These are phyloP conservation scores for Lathyrus oleraceus DNA, from an alignment of 306 rosid genomes.

Conservation along the genomic window DNA sequence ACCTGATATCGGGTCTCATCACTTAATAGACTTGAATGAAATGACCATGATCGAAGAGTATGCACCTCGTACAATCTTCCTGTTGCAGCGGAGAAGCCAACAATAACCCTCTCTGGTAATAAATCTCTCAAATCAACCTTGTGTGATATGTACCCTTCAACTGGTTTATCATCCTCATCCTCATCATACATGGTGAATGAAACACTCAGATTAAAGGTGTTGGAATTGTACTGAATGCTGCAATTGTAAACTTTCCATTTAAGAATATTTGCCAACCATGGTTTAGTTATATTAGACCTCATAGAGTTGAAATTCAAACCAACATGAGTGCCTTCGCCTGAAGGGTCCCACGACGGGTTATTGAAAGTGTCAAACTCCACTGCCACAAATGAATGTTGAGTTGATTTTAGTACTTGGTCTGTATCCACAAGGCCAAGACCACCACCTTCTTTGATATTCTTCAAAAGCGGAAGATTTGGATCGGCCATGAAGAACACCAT, in stretches of 20 bases:
- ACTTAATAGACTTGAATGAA: constrained; percentile 30
- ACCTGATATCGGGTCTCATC: background rate
- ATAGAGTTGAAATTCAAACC: constrained; percentile 51
- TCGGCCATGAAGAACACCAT: constrained; percentile 52
- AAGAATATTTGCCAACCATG: constrained; percentile 21
- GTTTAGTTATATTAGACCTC: constrained; percentile 24
- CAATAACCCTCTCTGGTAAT: constrained; percentile 36
- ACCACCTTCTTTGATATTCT: constrained; percentile 23
- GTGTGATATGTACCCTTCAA: background rate
- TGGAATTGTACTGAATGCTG: constrained; percentile 39
- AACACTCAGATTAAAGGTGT: constrained; percentile 32
- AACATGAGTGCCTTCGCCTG: constrained; percentile 26
- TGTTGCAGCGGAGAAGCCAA: constrained; percentile 50
- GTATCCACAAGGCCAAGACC: constrained; percentile 47
- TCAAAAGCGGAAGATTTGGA: constrained; percentile 32
- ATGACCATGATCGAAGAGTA: constrained; percentile 41
- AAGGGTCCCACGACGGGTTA: constrained; percentile 33
- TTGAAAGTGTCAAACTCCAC: constrained; percentile 51
- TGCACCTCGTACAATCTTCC: constrained; percentile 35
- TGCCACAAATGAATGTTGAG: constrained; percentile 34
- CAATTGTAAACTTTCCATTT: constrained; percentile 33
- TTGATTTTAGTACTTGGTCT: constrained; percentile 9
- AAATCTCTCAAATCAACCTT: constrained; percentile 38
- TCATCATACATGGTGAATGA: constrained; percentile 16
- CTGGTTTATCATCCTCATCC: background rate